These are phyloP conservation scores for Colletotrichum phormii DNA, from an alignment of 2,329 filamentous ascomycete genomes.

Conservation along the genomic window DNA sequence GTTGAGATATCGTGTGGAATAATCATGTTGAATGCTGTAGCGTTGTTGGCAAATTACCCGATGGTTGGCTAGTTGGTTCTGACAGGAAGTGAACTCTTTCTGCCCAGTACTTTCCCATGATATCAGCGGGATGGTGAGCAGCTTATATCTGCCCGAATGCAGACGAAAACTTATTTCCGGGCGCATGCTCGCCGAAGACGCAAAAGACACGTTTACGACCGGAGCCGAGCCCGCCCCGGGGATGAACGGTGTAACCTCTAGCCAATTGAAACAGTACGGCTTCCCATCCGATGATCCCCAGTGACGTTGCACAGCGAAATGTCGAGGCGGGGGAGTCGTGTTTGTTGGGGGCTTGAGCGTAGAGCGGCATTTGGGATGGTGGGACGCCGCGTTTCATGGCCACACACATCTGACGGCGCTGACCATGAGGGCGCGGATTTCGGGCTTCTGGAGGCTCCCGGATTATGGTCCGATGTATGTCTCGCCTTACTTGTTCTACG, in stretches of 20 bases:
- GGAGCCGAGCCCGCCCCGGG: conserved; percentile 7
- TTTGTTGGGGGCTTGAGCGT: conserved; percentile 20
- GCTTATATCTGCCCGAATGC: conserved; percentile 14
- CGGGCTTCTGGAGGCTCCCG: conserved; percentile 14
- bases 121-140: background rate
- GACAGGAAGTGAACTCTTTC: background rate
- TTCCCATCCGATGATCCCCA: conserved; percentile 7
- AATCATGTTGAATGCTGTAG: conserved; percentile 15
- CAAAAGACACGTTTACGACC: background rate
- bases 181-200: conserved; percentile 5
- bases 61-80: too few species aligned
- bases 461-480: background rate
- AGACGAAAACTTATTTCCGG: conserved; percentile 12
- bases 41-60: background rate
- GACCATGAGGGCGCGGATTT: conserved; percentile 5
- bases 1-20: conserved; percentile 17
- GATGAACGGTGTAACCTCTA: conserved; percentile 1
- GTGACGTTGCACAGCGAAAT: background rate
- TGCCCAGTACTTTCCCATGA: background rate
- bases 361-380: conserved; percentile 20
- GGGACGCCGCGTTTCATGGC: conserved; percentile 23
- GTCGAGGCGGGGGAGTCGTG: background rate
- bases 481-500: background rate
- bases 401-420: background rate
- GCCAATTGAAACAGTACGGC: conserved; percentile 10